Conservation (phyloP, 768 basidiomycete species). For the Nevesoporus exiguus region DNA sequence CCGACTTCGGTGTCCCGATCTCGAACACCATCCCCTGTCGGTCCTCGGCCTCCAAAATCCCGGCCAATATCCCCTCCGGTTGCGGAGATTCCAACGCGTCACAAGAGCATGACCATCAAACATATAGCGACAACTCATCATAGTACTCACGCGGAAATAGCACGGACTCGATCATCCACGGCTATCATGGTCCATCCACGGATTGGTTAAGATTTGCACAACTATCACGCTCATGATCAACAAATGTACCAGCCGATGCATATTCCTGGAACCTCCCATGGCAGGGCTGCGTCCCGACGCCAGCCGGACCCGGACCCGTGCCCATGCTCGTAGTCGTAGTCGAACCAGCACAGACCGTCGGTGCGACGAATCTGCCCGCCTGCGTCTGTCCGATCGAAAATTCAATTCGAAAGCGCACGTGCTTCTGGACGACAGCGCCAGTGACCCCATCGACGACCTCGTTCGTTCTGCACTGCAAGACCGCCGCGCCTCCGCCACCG, state of each 20-base stretch:
- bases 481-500: constrained; percentile 33
- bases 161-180: constrained; percentile 29
- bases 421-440: constrained; percentile 55
- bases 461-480: constrained; percentile 50
- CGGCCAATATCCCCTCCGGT: constrained; percentile 31
- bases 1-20: constrained; percentile 33
- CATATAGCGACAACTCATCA: constrained; percentile 17
- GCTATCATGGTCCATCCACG: constrained; percentile 25
- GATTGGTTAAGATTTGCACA: constrained; percentile 28
- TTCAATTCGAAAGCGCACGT: constrained; percentile 82
- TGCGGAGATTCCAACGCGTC: constrained; percentile 26
- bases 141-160: constrained; percentile 21
- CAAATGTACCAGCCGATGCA: constrained; percentile 32
- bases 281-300: neutral
- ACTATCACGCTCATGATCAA: constrained; percentile 32
- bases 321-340: constrained; percentile 14
- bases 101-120: constrained; percentile 31
- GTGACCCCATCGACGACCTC: constrained; percentile 42
- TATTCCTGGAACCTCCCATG: constrained; percentile 19
- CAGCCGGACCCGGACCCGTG: no score
- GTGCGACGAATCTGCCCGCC: constrained; percentile 20
- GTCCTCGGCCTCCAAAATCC: constrained; percentile 41
- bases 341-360: constrained; percentile 18
- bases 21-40: constrained; percentile 48
- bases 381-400: constrained; percentile 41